A percentile compares a stretch with the other conserved stretches of the same genome.
Conservation (phyloP, 352 stramenopile genomes). For the Phytophthora sansomeana region DNA sequence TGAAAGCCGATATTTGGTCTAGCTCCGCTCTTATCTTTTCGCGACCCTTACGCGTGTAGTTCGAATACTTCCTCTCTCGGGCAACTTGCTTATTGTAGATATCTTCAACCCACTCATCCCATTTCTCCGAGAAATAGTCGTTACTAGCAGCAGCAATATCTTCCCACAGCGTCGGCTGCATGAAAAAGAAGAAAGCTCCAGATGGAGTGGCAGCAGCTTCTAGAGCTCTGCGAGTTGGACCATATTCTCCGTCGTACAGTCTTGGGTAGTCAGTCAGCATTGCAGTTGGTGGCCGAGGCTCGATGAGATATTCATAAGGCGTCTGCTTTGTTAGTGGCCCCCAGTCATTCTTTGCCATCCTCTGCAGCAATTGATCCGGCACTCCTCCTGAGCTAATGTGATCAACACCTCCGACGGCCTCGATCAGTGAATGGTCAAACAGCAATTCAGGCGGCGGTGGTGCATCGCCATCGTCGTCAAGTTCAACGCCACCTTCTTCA, state of each 20-base stretch:
- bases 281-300: background rate
- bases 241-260: background rate
- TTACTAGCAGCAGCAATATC: background rate
- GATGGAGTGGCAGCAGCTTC: background rate
- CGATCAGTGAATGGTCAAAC: background rate
- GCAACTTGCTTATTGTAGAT: background rate
- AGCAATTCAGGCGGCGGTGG: background rate
- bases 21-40: background rate
- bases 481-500: background rate
- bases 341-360: background rate
- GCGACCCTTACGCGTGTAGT: background rate
- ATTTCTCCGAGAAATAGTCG: conserved; percentile 3
- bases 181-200: conserved; percentile 7
- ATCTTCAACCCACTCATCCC: background rate
- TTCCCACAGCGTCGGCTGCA: conserved; percentile 7
- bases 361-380: background rate
- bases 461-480: background rate
- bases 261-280: background rate
- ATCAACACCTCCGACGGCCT: background rate
- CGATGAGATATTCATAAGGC: background rate
- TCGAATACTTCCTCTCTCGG: conserved; percentile 1
- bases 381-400: background rate
- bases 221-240: background rate
- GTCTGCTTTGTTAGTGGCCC: background rate
- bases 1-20: background rate